Evolutionary conservation across 768 basidiomycete species (phyloP).

Genomic region (Porpolomopsis calyptriformis): DNA sequence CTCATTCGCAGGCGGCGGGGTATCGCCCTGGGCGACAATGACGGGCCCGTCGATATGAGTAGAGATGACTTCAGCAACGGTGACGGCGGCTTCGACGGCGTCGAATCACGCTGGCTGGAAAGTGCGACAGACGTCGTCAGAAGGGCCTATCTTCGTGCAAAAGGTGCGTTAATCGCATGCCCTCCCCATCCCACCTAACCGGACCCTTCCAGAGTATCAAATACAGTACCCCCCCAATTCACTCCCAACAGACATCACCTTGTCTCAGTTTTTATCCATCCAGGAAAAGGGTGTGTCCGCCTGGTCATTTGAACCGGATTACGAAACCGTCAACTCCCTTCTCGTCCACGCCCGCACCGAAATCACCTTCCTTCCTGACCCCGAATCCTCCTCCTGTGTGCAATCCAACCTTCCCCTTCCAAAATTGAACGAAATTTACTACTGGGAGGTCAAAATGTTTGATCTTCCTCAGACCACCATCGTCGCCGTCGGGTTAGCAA

Average conservation of each 20-base stretch:
- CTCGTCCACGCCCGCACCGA: conserved; percentile 94
- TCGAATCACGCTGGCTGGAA: conserved; percentile 93
- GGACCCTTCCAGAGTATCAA: conserved; percentile 72
- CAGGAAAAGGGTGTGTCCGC: conserved; percentile 99
- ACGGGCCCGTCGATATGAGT: conserved; percentile 90
- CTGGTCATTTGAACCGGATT: conserved; percentile 99
- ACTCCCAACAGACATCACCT: conserved; percentile 93
- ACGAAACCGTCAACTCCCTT: conserved; percentile 85
- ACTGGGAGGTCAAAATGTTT: conserved; percentile 99
- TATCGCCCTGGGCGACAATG: conserved; percentile 72
- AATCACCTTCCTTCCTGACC: conserved; percentile 95
- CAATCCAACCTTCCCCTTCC: conserved; percentile 96
- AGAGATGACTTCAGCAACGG: conserved; percentile 83
- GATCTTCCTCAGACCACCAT: conserved; percentile 83
- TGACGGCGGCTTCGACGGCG: conserved; percentile 86
- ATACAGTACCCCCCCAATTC: conserved; percentile 90
- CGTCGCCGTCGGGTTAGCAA: conserved; percentile 89
- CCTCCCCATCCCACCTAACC: no score
- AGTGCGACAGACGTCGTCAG: conserved; percentile 53
- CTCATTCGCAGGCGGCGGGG: conserved; percentile 69
- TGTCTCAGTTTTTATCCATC: conserved; percentile 97
- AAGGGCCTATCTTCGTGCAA: conserved; percentile 71
- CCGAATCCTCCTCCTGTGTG: conserved; percentile 86
- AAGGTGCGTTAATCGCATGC: no score
- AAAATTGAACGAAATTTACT: conserved; percentile 97